Evolutionary conservation across 768 basidiomycete species (phyloP), one percentile per base, ranked within the genome.

Genomic region (Pleurotus eryngii): DNA sequence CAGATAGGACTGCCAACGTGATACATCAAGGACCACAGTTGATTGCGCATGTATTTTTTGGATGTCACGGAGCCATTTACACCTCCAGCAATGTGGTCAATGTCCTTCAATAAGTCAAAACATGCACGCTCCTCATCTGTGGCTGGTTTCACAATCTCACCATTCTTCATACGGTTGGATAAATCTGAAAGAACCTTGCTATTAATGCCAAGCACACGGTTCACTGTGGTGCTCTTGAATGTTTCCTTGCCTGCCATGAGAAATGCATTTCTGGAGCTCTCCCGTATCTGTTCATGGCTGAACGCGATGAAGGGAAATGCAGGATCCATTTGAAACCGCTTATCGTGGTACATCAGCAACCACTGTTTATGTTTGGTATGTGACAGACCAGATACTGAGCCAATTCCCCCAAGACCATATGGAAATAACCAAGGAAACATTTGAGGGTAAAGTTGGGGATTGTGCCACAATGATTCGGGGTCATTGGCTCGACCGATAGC

Each of bases 321-420:
- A 0, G 59, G 18, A 56, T 80, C 74, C 0, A 35, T 54, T 51
- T 79, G 75, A 64, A 73, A 76, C 0, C 67, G 51, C 17, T 74
- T 72, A 42, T 78, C 75, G 55, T 72, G 67, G 56, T 75, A 78
- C 65, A 72, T 62, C 0, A 77, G 55, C 1, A 70, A 53, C 9
- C 63, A 55, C 38, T 58, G 39, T 22, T 69, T 69, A 30, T 71
- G 69, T 5, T 24, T 30, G 3, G 43, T 22, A 14, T 63, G 63
- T 3, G 60, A 58, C 11, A 72, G 35, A 17, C 12, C 38, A 11
- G 49, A 35, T 14, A 59, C 50, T 4, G 55, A 54, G n/a, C 67
- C 69, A n/a, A 73, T 62, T 3, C 68, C 71, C 17, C 72, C 73
- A 5, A 63, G 26, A 0, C 75, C 74, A 60, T 74, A 75, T 0